Percentiles rank a stretch among this genome's conserved stretches.
Conservation (phyloP, 2,329 filamentous ascomycete genomes). For the Cercospora sp. region DNA sequence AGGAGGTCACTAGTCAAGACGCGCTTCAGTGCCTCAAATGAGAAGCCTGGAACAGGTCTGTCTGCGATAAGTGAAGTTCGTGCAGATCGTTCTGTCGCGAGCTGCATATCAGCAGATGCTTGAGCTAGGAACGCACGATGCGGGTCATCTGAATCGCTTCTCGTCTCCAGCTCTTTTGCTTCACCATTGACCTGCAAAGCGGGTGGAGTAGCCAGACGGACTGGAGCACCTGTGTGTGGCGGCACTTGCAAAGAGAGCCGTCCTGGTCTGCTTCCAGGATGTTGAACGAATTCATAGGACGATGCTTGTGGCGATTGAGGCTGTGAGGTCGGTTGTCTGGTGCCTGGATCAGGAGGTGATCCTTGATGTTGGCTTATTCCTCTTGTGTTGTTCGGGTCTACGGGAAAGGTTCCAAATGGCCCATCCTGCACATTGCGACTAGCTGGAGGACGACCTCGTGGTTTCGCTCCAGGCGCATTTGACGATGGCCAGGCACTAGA, state of each 20-base stretch:
- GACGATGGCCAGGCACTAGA: conserved; percentile 82
- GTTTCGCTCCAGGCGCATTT: conserved; percentile 66
- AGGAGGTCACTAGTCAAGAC: conserved; percentile 50
- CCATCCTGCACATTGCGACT: conserved; percentile 66
- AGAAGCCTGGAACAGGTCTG: conserved; percentile 28
- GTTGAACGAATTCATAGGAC: conserved; percentile 28
- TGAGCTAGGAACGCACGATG: conserved; percentile 10
- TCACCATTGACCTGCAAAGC: conserved; percentile 57
- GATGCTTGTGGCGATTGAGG: conserved; percentile 59
- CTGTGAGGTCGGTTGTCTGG: conserved; percentile 15
- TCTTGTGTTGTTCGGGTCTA: conserved; percentile 49
- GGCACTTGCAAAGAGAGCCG: conserved; percentile 64
- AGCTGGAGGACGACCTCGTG: conserved; percentile 76
- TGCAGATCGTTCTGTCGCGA: not conserved
- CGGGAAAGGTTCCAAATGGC: conserved; percentile 69
- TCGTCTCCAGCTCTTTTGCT: conserved; percentile 31
- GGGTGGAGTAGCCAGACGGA: conserved; percentile 63
- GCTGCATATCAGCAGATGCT: not conserved
- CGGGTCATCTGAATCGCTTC: conserved; percentile 28
- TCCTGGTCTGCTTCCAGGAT: conserved; percentile 45
- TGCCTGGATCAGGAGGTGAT: conserved; percentile 15
- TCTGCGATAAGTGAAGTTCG: not conserved
- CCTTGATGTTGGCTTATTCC: conserved; percentile 18
- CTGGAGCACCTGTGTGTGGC: conserved; percentile 59
- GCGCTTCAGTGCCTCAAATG: conserved; percentile 47